These are phyloP conservation scores for Botrytis cinerea DNA, from an alignment of 2,329 filamentous ascomycete species.

Conservation along the genomic window DNA sequence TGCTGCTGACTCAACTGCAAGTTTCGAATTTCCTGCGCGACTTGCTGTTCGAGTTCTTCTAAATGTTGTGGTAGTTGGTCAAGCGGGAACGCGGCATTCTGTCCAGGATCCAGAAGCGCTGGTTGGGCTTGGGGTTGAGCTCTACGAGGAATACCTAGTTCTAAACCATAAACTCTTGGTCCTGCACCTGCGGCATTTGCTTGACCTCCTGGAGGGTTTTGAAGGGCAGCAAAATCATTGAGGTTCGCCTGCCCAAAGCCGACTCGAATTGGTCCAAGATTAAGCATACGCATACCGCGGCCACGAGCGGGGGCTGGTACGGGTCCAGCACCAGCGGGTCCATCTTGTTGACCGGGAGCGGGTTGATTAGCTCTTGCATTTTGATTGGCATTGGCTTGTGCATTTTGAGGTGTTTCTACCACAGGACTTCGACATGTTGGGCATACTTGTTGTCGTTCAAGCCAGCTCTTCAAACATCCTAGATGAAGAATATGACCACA, in stretches of 20 bases:
- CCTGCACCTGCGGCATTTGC: constrained; percentile 36
- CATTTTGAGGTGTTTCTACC: constrained; percentile 49
- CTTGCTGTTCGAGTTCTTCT: constrained; percentile 65
- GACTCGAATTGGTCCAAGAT: constrained; percentile 72
- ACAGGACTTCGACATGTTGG: constrained; percentile 90
- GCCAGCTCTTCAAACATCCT: constrained; percentile 92
- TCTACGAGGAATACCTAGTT: constrained; percentile 40
- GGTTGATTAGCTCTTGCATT: constrained; percentile 31
- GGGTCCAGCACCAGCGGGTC: constrained; percentile 40
- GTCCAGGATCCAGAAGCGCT: not conserved
- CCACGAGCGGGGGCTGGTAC: constrained; percentile 40
- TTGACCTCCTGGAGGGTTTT: constrained; percentile 46
- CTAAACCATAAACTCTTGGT: constrained; percentile 42
- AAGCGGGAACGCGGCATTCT: constrained; percentile 22
- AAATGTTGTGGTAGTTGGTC: constrained; percentile 60
- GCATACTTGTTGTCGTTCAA: constrained; percentile 95
- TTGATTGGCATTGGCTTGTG: constrained; percentile 32
- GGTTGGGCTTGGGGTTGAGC: constrained; percentile 32
- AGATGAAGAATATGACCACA: constrained; percentile 96
- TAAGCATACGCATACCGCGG: constrained; percentile 61
- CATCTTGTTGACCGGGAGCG: constrained; percentile 45
- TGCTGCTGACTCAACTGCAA: constrained; percentile 68
- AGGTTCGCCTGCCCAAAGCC: constrained; percentile 69
- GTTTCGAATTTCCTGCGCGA: constrained; percentile 65
- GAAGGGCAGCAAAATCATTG: constrained; percentile 66